phyloP scores from a whole-genome alignment of 495 filamentous ascomycete species.

The Cairneyella variabilis region DNA sequence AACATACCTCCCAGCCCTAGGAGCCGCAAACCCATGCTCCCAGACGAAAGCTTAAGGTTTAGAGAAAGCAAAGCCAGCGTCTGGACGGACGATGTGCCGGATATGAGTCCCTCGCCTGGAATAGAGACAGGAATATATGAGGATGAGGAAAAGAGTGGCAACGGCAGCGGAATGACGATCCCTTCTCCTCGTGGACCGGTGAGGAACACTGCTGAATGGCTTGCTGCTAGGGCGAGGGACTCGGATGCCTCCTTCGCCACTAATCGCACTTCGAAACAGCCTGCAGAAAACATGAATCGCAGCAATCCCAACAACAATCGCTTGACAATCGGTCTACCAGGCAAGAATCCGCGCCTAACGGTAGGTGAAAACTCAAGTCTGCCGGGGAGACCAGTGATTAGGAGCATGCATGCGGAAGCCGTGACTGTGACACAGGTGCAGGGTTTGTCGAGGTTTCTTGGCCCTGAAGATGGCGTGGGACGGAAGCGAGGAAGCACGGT shows the following conservation, averaged over 20 bases:
- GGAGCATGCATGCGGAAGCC: background rate
- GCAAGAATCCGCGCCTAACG: background rate
- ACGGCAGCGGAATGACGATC: slow-evolving; percentile 6
- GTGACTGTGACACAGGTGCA: background rate
- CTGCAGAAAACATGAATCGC: background rate
- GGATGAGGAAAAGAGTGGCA: background rate
- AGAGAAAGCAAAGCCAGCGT: slow-evolving; percentile 20
- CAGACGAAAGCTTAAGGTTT: background rate
- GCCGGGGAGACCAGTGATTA: background rate
- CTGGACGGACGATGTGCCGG: slow-evolving; percentile 23
- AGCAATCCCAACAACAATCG: background rate
- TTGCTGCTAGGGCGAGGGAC: slow-evolving; percentile 4
- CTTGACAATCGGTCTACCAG: background rate
- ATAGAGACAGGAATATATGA: background rate
- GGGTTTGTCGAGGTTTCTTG: background rate
- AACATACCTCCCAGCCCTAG: background rate
- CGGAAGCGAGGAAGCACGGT: background rate
- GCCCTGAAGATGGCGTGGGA: background rate
- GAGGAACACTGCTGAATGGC: slow-evolving; percentile 23
- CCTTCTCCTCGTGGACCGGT: slow-evolving; percentile 10
- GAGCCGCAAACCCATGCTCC: background rate
- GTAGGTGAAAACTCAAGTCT: background rate
- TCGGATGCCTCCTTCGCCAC: background rate
- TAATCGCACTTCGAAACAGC: background rate
- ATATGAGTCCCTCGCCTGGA: slow-evolving; percentile 1